Percentiles rank a stretch among this genome's conserved stretches.
phyloP scores from a whole-genome alignment of 2,329 filamentous ascomycete species.

The Fusarium sp. region DNA sequence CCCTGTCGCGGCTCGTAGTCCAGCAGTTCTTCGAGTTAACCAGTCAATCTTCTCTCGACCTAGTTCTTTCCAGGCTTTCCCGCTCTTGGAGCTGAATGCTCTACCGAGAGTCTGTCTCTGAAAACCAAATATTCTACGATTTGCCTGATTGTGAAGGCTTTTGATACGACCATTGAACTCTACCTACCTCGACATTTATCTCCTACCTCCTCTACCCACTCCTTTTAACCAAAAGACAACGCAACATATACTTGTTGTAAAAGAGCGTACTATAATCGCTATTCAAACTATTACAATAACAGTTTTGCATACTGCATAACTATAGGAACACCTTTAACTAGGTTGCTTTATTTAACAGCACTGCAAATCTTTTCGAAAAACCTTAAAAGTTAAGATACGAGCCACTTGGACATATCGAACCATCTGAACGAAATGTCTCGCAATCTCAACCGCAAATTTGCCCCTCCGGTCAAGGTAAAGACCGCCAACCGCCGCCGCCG shows the following conservation, averaged over 20 bases:
- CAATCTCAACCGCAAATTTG: conserved; percentile 65
- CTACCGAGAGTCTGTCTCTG: conserved; percentile 57
- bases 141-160: conserved; percentile 51
- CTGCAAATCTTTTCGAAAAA: background rate
- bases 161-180: conserved; percentile 30
- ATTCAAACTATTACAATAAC: background rate
- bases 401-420: background rate
- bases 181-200: conserved; percentile 4
- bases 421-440: conserved; percentile 60
- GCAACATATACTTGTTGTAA: conserved; percentile 15
- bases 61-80: conserved; percentile 73
- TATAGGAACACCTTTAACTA: background rate
- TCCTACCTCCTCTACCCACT: background rate
- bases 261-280: background rate
- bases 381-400: background rate
- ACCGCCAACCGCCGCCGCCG: conserved; percentile 60
- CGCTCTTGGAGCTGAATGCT: conserved; percentile 58
- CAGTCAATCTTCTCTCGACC: conserved; percentile 71
- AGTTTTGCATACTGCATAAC: background rate
- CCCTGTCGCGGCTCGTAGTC: conserved; percentile 77
- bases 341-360: conserved; percentile 11
- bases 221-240: background rate
- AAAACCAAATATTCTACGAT: conserved; percentile 51
- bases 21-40: conserved; percentile 84
- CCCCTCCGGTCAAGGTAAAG: conserved; percentile 60